Base-by-base conservation (phyloP, 495 filamentous ascomycete species). In the Aspergillus heteromorphus region DNA sequence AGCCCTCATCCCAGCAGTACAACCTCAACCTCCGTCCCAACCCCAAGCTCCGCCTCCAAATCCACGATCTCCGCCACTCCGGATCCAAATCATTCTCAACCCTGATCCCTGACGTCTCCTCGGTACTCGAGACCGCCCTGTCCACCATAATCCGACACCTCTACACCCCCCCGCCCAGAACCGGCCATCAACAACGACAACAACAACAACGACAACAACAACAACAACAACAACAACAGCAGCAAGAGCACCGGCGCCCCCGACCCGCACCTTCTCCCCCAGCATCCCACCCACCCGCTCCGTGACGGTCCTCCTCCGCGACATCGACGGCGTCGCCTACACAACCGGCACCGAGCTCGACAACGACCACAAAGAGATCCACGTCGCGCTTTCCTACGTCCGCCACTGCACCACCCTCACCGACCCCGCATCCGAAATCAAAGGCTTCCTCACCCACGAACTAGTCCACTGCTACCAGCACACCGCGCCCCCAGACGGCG, bases 391-490 rank as follows among this genome's bases (percentile, higher is more conserved):
- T 10, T 72, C 80, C 49, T 96, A 96, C 72, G 85, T 97, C 61
- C 52, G 68, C 13, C 65, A 70, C 51, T 66, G 73, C 52, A 69
- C 75, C 2, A 74, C 74, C 11, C 57, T 67, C 1, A 53, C 68
- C 2, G 63, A 71, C 36, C 66, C 72, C 13, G 57, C 65, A 9
- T 61, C 79, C 29, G 93, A 98, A 72, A 83, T 97, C 53, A 70
- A 77, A 10, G 93, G 93, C 36, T 90, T 98, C 2, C 62, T 98
- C 8, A 83, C 84, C 0, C 93, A 98, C 67, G 93, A 98, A 71
- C 86, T 97, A 57, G 93, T 97, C 10, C 93, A 98, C 66, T 97
- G 92, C 73, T 95, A 87, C 72, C 93, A 98, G 66, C 89, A 88
- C 70, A 83, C 87, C 49, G 87, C 78, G 1, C 73, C 70, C 2